Evolutionary conservation across 768 basidiomycete genomes (phyloP), one percentile per base, ranked within the genome.

Genomic region (Sarcomyxa edulis): DNA sequence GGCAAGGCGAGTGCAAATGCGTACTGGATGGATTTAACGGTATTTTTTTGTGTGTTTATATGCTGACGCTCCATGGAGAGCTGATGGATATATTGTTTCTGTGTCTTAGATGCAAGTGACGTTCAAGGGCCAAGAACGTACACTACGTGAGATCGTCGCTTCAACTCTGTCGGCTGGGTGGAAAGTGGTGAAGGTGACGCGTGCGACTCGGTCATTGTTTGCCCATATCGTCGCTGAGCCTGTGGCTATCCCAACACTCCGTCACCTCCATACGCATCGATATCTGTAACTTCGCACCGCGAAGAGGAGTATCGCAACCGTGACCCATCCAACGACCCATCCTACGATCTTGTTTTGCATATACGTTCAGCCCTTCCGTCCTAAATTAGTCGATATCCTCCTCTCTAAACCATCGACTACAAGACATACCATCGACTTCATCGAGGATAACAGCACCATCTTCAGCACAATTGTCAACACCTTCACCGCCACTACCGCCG

Each of bases 141-240:
- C 83, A 0, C 60, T 86, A 7, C 70, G 78, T 33, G 81, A 86
- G 53, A 66, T 75, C 28, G 66, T 74, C 4, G 62, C 69, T 1
- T 58, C 85, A 14, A 61, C 70, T 5, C 56, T 64, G 18, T 74
- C 73, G 0, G 69, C 78, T 15, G 79, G 82, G 1, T 84, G 82
- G 80, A 76, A 72, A 32, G 61, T 81, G 7, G 54, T 66, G 35
- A 71, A 72, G 31, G 76, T 80, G 35, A 69, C 71, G 4, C 68
- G 68, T 40, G 70, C 76, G 2, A 68, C 76, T 25, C 81, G 80
- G 7, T 78, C 81, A 2, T 59, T 81, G 26, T 87, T 89, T 49
- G 83, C 79, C 3, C 73, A 86, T 50, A 74, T 88, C 41, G 66
- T 80, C 26, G 85, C 84, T 20, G 69, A 78, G 12, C 84, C 84